Base-by-base conservation (phyloP, 768 basidiomycete genomes). In the Russula griseocarnosa region DNA sequence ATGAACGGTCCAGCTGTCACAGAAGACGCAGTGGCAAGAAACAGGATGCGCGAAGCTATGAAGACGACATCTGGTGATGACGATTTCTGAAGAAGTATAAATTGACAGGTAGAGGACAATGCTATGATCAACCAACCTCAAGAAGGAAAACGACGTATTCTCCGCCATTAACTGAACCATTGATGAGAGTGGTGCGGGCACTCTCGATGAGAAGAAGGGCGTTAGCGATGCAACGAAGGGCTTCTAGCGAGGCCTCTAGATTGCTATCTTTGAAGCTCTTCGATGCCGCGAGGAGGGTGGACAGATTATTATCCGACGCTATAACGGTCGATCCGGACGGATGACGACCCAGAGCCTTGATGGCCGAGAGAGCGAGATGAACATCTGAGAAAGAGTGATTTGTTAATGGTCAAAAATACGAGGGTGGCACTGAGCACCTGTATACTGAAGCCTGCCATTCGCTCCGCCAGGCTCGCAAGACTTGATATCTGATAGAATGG, bases 181-280 rank as follows among this genome's bases (percentile, higher is more conserved):
- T 75, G 32, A 88, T 71, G 69, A 88, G 83, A 0, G 81, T 82
- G 22, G 73, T 70, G 56, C 91, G 82, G 2, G 86, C 85, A 16
- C 74, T 71, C 63, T 88, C 87, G 56, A 87, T 76, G 61, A 92
- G 81, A 22, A 93, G 80, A 3, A 94, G 74, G 0, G 89, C 82
- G 72, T 95, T 95, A 9, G 93, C 92, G 28, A 92, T 79, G 58
- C 83, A 90, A 60, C 88, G 80, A 51, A 92, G 77, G 1, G 88
- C 87, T 75, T 92, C 88, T 50, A 80, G 82, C 4, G 82, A 77
- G 2, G 86, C 86, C 14, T 86, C 85, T 3, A 72, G 71, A 46
- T 84, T 61, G 60, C 34, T 80, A 59, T 84, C 81, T 62, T 85
- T 86, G 71, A 86, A 80, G 7, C 79, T 72, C 7, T 75, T 72